Percentiles rank a stretch among this genome's conserved stretches.
These are phyloP conservation scores for Hymenoscyphus albidus DNA, from an alignment of 2,329 filamentous ascomycete genomes.

Conservation along the genomic window DNA sequence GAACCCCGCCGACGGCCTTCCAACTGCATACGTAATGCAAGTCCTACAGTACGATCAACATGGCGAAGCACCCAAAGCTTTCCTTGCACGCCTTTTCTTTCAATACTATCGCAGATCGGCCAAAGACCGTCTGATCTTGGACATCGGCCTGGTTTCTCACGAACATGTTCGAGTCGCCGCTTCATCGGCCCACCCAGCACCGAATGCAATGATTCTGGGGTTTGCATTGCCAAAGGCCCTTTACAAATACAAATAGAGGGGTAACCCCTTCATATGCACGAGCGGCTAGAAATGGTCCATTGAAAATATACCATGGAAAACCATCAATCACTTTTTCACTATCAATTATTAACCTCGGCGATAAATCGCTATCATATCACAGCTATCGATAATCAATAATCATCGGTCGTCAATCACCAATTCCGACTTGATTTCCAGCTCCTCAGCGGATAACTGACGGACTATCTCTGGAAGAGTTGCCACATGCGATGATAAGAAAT, in stretches of 20 bases:
- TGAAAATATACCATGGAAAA: background rate
- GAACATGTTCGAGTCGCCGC: background rate
- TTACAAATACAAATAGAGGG: constrained; percentile 8
- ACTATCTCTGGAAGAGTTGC: background rate
- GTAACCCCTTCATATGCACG: constrained; percentile 2
- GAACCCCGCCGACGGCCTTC: background rate
- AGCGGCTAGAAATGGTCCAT: constrained; percentile 4
- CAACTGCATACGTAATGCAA: background rate
- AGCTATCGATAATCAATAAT: background rate
- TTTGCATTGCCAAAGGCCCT: background rate
- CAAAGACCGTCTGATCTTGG: background rate
- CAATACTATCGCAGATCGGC: background rate
- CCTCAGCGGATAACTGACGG: background rate
- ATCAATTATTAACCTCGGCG: background rate
- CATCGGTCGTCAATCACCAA: background rate
- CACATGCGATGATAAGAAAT: background rate
- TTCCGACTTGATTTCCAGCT: background rate
- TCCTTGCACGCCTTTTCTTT: background rate
- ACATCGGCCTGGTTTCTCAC: background rate
- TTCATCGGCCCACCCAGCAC: background rate
- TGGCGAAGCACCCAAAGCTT: background rate
- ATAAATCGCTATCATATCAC: background rate
- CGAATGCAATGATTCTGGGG: background rate
- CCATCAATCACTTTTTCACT: background rate
- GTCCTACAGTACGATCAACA: background rate